These are phyloP conservation scores for Clarireedia paspali DNA, from an alignment of 2,329 filamentous ascomycete species.

Conservation along the genomic window DNA sequence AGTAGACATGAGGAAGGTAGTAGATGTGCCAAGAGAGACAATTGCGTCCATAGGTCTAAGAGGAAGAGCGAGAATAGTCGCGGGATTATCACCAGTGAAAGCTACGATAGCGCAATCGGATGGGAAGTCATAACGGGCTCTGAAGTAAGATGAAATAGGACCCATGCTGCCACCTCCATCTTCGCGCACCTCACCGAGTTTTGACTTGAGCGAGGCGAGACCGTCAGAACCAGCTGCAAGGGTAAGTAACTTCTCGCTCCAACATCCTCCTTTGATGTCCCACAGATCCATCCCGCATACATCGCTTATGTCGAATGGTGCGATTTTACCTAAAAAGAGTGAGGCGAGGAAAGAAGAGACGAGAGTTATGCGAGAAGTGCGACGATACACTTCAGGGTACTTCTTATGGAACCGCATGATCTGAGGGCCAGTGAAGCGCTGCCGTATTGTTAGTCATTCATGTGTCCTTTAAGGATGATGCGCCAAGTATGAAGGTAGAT, in stretches of 20 bases:
- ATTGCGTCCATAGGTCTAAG: conserved; percentile 85
- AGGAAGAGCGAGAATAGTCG: conserved; percentile 86
- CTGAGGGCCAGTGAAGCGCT: conserved; percentile 96
- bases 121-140: conserved; percentile 68
- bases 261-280: conserved; percentile 70
- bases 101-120: conserved; percentile 69
- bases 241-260: conserved; percentile 67
- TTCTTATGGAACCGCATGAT: conserved; percentile 81
- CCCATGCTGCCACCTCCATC: conserved; percentile 80
- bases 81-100: conserved; percentile 93
- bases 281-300: conserved; percentile 96
- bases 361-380: conserved; percentile 79
- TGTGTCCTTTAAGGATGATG: background rate
- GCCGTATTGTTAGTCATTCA: background rate
- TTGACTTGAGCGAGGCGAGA: conserved; percentile 58
- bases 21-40: conserved; percentile 88
- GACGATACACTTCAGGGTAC: conserved; percentile 71
- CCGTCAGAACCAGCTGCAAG: conserved; percentile 58
- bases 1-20: conserved; percentile 96
- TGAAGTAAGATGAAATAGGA: conserved; percentile 69
- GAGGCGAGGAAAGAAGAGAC: conserved; percentile 95
- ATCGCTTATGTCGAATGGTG: conserved; percentile 88
- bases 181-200: conserved; percentile 71
- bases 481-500: background rate
- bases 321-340: conserved; percentile 74